phyloP scores from a whole-genome alignment of 306 rosid species.

The Gleditsia sinensis region DNA sequence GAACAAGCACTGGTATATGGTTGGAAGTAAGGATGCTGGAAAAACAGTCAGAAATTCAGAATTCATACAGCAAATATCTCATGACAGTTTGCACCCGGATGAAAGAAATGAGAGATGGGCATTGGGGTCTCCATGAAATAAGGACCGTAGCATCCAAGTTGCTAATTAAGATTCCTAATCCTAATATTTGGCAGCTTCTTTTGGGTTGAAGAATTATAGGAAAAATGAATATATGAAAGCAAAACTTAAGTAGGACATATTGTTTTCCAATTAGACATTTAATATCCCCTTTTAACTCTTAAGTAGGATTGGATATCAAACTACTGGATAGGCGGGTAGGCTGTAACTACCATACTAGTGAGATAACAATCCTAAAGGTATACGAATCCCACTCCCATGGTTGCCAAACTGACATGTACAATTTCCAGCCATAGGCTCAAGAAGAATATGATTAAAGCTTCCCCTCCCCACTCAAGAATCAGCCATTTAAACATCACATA shows the following conservation, averaged over 20 bases:
- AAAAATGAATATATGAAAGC: not conserved
- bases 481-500: not conserved
- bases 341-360: not conserved
- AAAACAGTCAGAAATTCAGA: too few species aligned
- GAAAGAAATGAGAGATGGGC: not conserved
- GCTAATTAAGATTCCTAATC: not conserved
- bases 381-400: not conserved
- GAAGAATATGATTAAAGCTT: not conserved
- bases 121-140: not conserved
- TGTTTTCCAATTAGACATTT: not conserved
- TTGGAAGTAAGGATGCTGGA: not conserved
- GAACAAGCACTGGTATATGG: not conserved
- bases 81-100: not conserved
- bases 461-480: not conserved
- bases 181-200: not conserved
- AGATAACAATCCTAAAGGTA: not conserved
- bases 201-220: not conserved
- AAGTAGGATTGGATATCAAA: not conserved
- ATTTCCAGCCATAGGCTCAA: too few species aligned
- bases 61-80: not conserved
- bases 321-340: not conserved
- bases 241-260: not conserved
- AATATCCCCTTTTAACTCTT: too few species aligned
- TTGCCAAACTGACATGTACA: not conserved
- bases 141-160: not conserved